These are phyloP conservation scores for Alternaria sp. DNA, from an alignment of 2,329 filamentous ascomycete species.

Conservation along the genomic window DNA sequence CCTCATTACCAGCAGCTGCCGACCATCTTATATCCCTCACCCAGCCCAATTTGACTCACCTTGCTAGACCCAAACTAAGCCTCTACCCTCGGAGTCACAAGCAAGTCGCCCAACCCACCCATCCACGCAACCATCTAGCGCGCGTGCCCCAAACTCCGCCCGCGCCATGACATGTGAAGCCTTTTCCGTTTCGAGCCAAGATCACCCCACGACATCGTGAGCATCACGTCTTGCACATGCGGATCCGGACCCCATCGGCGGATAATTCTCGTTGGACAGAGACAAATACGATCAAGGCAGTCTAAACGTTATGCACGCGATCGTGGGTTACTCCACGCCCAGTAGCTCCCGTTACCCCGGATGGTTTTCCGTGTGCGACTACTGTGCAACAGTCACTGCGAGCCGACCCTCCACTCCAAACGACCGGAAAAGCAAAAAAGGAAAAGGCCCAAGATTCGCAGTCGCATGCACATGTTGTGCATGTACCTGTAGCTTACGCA, in stretches of 20 bases:
- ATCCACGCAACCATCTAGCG: conserved; percentile 1
- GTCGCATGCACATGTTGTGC: background rate
- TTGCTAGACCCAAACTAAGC: conserved; percentile 10
- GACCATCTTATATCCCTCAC: conserved; percentile 10
- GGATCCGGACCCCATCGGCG: conserved; percentile 18
- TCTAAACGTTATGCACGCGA: background rate
- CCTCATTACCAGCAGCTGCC: background rate
- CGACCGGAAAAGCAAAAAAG: conserved; percentile 3
- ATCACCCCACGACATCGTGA: conserved; percentile 25
- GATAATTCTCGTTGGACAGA: conserved; percentile 16
- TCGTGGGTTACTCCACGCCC: background rate
- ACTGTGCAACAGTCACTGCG: background rate
- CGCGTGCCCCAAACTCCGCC: conserved; percentile 2
- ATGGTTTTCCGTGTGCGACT: conserved; percentile 14
- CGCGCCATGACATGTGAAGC: conserved; percentile 7
- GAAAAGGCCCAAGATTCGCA: conserved; percentile 1
- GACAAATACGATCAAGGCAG: background rate
- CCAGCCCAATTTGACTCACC: background rate
- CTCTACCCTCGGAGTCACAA: conserved; percentile 22
- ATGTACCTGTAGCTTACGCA: conserved; percentile 1
- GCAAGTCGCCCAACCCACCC: conserved; percentile 1
- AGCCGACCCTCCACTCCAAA: conserved; percentile 8
- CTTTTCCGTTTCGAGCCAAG: conserved; percentile 19
- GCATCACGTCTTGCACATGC: conserved; percentile 12
- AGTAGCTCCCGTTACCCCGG: conserved; percentile 19